These are phyloP conservation scores for Cydonia oblonga DNA, from an alignment of 331 rosid species.

Conservation along the genomic window DNA sequence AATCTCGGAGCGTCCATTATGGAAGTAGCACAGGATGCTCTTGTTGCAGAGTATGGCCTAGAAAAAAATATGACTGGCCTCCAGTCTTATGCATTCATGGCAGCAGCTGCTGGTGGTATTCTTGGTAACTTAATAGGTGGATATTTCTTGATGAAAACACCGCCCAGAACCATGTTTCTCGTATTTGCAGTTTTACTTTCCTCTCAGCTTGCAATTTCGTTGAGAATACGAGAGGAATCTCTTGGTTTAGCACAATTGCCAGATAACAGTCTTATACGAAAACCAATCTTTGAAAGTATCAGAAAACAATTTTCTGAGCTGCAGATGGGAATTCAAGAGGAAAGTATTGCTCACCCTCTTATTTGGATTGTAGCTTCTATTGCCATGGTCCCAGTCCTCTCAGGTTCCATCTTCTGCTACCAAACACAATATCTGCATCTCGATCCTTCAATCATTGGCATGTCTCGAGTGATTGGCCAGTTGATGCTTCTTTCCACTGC, in stretches of 20 bases:
- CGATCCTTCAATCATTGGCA: slow-evolving; percentile 59
- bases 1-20: slow-evolving; percentile 85
- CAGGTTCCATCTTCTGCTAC: slow-evolving; percentile 78
- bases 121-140: slow-evolving; percentile 83
- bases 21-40: slow-evolving; percentile 91
- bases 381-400: slow-evolving; percentile 60
- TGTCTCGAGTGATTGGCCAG: slow-evolving; percentile 70
- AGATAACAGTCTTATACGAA: slow-evolving; percentile 12
- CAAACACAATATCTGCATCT: slow-evolving; percentile 71
- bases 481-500: slow-evolving; percentile 50
- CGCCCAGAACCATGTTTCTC: slow-evolving; percentile 54
- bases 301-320: slow-evolving; percentile 44
- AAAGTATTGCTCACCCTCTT: slow-evolving; percentile 43
- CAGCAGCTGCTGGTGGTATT: slow-evolving; percentile 72
- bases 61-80: slow-evolving; percentile 53
- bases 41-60: slow-evolving; percentile 75
- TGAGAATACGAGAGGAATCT: slow-evolving; percentile 52
- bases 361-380: slow-evolving; percentile 70
- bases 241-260: slow-evolving; percentile 40
- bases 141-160: slow-evolving; percentile 39
- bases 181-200: slow-evolving; percentile 40
- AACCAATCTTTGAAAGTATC: slow-evolving; percentile 37
- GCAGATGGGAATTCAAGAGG: slow-evolving; percentile 31
- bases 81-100: slow-evolving; percentile 83
- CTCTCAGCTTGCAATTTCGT: slow-evolving; percentile 47